Evolutionary conservation across 2,329 filamentous ascomycete species (phyloP).

Genomic region (Pestalotiopsis sp.): DNA sequence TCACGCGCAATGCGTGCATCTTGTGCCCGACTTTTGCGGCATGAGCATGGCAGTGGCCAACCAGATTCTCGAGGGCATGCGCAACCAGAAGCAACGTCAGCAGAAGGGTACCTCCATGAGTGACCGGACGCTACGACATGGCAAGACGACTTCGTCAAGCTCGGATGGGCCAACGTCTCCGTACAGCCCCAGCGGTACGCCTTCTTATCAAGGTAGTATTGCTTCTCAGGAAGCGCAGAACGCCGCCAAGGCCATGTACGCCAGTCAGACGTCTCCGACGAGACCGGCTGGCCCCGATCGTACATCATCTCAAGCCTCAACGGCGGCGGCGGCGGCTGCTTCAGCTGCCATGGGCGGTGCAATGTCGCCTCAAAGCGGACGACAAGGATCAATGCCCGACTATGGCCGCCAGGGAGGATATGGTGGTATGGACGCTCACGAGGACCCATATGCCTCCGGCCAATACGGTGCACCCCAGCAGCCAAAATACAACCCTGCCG

Average conservation of each 20-base stretch:
- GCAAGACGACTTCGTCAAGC: constrained; percentile 47
- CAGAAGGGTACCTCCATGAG: constrained; percentile 61
- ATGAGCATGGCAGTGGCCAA: constrained; percentile 99
- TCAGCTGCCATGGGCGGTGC: constrained; percentile 58
- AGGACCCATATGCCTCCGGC: constrained; percentile 30
- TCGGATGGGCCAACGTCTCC: constrained; percentile 32
- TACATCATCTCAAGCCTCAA: constrained; percentile 50
- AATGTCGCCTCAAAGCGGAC: constrained; percentile 35
- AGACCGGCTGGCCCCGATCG: constrained; percentile 55
- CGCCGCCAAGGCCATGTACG: constrained; percentile 66
- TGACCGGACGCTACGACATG: constrained; percentile 65
- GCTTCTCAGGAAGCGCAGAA: constrained; percentile 59
- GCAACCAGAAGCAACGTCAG: constrained; percentile 74
- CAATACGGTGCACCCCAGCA: constrained; percentile 42
- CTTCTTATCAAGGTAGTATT: constrained; percentile 33
- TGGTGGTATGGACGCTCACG: constrained; percentile 27
- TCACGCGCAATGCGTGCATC: constrained; percentile 87
- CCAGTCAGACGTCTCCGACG: constrained; percentile 54
- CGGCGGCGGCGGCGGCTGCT: constrained; percentile 59
- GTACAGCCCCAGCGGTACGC: constrained; percentile 23
- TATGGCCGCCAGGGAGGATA: constrained; percentile 36
- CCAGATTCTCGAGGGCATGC: constrained; percentile 85
- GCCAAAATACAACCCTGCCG: constrained; percentile 75
- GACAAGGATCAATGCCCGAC: constrained; percentile 28
- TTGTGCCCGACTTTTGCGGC: constrained; percentile 97